These are phyloP conservation scores for Capsicum pubescens DNA, from an alignment of 257 asterid genomes.

Conservation along the genomic window DNA sequence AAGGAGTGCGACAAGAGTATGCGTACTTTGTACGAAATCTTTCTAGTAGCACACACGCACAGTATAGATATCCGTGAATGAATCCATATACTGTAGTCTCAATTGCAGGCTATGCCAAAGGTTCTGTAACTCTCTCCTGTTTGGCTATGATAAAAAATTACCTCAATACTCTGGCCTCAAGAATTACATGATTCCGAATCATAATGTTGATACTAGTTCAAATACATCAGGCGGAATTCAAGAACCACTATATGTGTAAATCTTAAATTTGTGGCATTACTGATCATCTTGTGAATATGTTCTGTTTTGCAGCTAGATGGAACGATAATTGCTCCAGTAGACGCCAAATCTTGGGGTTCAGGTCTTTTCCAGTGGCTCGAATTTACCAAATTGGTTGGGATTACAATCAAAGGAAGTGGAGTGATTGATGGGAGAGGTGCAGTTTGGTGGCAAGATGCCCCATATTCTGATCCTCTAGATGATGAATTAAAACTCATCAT, in stretches of 20 bases:
- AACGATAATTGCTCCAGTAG: conserved; percentile 76
- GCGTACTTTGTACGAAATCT: too few relatives aligned
- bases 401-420: conserved; percentile 79
- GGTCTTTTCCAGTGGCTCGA: conserved; percentile 86
- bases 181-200: neutral
- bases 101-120: neutral
- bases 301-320: conserved; percentile 78
- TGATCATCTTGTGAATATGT: neutral
- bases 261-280: neutral
- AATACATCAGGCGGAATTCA: neutral
- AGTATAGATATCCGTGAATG: neutral
- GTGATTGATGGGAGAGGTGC: conserved; percentile 81
- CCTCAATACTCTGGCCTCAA: neutral
- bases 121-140: neutral
- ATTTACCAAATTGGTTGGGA: conserved; percentile 82
- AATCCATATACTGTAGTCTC: neutral
- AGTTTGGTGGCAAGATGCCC: conserved; percentile 81
- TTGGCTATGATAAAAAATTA: neutral
- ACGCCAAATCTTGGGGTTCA: conserved; percentile 77
- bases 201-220: neutral
- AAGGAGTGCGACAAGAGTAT: too few relatives aligned
- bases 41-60: neutral
- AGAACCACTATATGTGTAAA: neutral
- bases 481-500: conserved; percentile 71
- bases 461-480: conserved; percentile 69